phyloP scores from a whole-genome alignment of 73 alveolate species.

The Paramecium sexaurelia region DNA sequence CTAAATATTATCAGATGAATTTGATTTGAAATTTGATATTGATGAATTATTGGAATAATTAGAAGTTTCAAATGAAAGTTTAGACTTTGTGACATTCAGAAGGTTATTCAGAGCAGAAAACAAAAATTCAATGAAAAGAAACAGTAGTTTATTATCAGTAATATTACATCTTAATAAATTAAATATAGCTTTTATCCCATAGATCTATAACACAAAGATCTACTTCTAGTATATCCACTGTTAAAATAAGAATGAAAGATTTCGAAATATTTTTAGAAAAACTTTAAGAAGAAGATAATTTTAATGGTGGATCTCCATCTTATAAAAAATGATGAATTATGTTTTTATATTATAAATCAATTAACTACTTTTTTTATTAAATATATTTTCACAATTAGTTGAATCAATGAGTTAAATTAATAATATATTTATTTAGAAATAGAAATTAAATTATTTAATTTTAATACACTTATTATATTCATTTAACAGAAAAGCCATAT shows the following conservation, averaged over 20 bases:
- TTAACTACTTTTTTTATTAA: not conserved
- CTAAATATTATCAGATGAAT: constrained; percentile 75
- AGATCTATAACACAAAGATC: not conserved
- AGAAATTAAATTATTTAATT: not conserved
- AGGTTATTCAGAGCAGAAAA: constrained; percentile 69
- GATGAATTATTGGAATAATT: constrained; percentile 79
- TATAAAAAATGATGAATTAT: not conserved
- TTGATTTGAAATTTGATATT: constrained; percentile 81
- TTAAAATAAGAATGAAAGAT: constrained; percentile 33
- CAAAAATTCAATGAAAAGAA: not conserved
- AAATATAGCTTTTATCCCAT: constrained; percentile 8
- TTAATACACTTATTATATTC: not conserved
- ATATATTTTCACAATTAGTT: not conserved
- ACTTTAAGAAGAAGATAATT: not conserved
- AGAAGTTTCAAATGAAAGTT: constrained; percentile 75
- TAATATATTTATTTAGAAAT: not conserved
- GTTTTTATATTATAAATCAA: not conserved
- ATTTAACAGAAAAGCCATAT: not conserved
- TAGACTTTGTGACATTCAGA: constrained; percentile 79
- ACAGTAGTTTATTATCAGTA: constrained; percentile 45
- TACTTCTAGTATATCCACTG: constrained; percentile 19
- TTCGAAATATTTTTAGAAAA: constrained; percentile 28
- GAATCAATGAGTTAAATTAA: too few relatives aligned
- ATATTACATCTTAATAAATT: not conserved
- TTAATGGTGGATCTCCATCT: not conserved